Evolutionary conservation across 164 flowering plant genomes (phyloP), one percentile per base, ranked within the genome.

Genomic region (Saururus chinensis): DNA sequence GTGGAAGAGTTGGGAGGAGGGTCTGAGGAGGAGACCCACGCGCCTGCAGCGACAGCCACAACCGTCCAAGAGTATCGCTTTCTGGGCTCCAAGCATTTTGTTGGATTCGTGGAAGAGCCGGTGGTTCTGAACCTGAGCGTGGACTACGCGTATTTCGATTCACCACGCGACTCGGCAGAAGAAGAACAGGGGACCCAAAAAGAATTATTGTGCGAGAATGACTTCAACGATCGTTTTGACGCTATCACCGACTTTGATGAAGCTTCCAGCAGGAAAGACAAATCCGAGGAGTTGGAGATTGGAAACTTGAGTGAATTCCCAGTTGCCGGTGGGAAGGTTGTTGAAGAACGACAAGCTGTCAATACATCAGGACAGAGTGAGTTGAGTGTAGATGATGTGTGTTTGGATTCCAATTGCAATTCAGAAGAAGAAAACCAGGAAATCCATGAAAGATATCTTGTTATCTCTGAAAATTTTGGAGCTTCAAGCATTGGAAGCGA

Each of bases 71-170:
- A 69, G 69, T 74, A 70, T 57, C 75, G 75, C 55, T 72, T 73
- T 67, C 25, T 59, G 25, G 45, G 76, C 21, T 71, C 40, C 45
- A 68, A 74, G 63, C 71, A 61, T 68, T 70, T 69, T 19, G 71
- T 73, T 52, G 56, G 70, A 8, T 77, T 78, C 61, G 9, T 80
- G 23, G 74, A 81, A 53, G 66, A 77, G 53, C 71, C 78, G 23
- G 71, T 74, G 57, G 69, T 62, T 53, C 37, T 60, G 20, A 73
- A 25, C 64, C n/a, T 69, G 70, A 65, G 51, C 71, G 22, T 57
- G 60, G 55, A 35, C 53, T 24, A 42, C 25, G 24, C 30, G 52
- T 63, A 40, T 42, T 20, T 54, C 56, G 37, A 30, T 30, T 6
- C 37, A 30, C 37, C 37, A 30, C 37, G 37, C 37, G 6, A 30